These are phyloP conservation scores for Aspergillus arachidicola DNA, from an alignment of 2,329 filamentous ascomycete genomes.

Conservation along the genomic window DNA sequence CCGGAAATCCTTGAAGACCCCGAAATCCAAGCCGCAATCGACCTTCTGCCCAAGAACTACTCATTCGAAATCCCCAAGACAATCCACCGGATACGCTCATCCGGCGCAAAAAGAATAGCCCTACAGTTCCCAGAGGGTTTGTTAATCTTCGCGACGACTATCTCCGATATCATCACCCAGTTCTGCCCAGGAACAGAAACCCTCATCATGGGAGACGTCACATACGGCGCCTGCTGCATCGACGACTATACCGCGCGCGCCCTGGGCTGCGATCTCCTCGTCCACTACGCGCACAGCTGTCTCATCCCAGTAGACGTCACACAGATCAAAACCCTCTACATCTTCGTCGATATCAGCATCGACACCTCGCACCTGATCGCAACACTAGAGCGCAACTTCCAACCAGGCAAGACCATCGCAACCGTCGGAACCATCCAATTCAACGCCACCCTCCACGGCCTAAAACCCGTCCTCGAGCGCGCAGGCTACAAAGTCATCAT, in stretches of 20 bases:
- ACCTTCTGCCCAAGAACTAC: constrained; percentile 90
- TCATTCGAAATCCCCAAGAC: constrained; percentile 99
- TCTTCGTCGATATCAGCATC: constrained; percentile 97
- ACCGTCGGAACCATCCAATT: constrained; percentile 98
- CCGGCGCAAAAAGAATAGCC: constrained; percentile 78
- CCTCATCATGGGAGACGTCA: constrained; percentile 98
- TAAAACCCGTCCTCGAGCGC: constrained; percentile 73
- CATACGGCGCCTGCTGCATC: constrained; percentile 97
- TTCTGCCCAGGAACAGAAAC: constrained; percentile 93
- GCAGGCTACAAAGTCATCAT: constrained; percentile 85
- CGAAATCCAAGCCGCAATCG: constrained; percentile 83
- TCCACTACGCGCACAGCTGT: constrained; percentile 97
- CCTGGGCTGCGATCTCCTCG: constrained; percentile 87
- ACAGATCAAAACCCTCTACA: constrained; percentile 94
- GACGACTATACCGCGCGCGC: constrained; percentile 97
- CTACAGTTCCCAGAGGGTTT: constrained; percentile 98
- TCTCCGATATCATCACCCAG: constrained; percentile 91
- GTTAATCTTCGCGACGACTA: constrained; percentile 92
- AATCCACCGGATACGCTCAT: constrained; percentile 85
- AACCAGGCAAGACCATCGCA: constrained; percentile 80
- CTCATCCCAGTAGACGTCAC: constrained; percentile 95
- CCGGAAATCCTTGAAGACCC: constrained; percentile 81
- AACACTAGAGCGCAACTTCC: constrained; percentile 86
- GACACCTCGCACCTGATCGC: constrained; percentile 85
- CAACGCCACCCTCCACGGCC: constrained; percentile 92